Evolutionary conservation across 495 filamentous ascomycete species (phyloP).

Genomic region (Aspergillus ostianus): DNA sequence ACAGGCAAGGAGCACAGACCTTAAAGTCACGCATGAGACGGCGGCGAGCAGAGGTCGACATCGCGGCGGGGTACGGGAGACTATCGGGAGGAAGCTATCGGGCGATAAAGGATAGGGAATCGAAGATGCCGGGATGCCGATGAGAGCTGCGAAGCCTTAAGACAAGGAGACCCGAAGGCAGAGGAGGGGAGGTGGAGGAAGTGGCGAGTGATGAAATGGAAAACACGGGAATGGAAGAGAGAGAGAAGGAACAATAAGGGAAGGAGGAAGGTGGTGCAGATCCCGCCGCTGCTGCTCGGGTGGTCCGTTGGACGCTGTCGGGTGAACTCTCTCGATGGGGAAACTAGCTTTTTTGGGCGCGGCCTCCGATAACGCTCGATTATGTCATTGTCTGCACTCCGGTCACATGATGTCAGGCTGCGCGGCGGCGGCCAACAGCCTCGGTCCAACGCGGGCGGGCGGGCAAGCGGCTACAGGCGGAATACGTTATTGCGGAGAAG

Average conservation of each 20-base stretch:
- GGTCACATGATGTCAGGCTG: background rate
- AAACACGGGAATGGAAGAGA: background rate
- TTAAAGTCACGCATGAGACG: constrained; percentile 98
- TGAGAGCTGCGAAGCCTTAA: background rate
- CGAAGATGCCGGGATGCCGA: background rate
- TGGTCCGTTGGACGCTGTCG: constrained; percentile 4
- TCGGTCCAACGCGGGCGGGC: constrained; percentile 8
- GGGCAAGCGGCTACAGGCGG: constrained; percentile 9
- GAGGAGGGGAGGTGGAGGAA: background rate
- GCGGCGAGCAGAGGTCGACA: constrained; percentile 92
- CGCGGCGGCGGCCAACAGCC: constrained; percentile 4
- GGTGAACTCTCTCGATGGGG: constrained; percentile 22
- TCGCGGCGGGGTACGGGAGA: constrained; percentile 37
- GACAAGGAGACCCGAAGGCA: background rate
- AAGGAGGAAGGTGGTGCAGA: constrained; percentile 15
- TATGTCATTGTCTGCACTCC: background rate
- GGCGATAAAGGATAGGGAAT: constrained; percentile 1
- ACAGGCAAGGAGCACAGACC: constrained; percentile 51
- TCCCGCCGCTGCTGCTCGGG: background rate
- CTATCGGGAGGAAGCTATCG: constrained; percentile 12
- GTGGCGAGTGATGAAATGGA: background rate
- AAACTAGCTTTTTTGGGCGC: constrained; percentile 10
- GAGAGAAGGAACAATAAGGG: constrained; percentile 8
- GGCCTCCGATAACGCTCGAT: background rate
- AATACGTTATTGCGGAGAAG: constrained; percentile 3